Conservation (phyloP, 2,329 filamentous ascomycete genomes). For the Herpotrichia juniperi region DNA sequence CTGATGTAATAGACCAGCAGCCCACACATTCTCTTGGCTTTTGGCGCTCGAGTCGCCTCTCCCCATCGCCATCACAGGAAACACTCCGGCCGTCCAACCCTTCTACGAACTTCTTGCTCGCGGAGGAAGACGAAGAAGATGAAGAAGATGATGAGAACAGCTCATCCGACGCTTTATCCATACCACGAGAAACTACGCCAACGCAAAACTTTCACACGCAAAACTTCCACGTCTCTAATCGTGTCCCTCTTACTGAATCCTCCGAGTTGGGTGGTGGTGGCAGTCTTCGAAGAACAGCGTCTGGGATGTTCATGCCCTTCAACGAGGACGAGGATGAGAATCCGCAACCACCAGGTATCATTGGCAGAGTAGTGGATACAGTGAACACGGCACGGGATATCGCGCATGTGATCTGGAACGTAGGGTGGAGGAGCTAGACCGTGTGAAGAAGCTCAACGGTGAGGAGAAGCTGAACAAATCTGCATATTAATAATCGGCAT, state of each 20-base stretch:
- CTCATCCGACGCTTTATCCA: conserved; percentile 52
- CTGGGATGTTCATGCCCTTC: conserved; percentile 91
- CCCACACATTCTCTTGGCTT: conserved; percentile 49
- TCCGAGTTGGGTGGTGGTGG: conserved; percentile 52
- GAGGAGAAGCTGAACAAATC: too few species aligned
- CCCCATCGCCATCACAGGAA: conserved; percentile 81
- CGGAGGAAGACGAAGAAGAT: conserved; percentile 59
- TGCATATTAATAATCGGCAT: background rate
- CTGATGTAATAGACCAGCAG: conserved; percentile 67
- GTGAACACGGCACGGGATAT: conserved; percentile 70
- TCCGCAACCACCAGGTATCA: conserved; percentile 64
- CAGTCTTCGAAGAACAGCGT: conserved; percentile 78
- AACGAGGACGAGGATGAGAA: conserved; percentile 72
- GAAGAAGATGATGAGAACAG: conserved; percentile 54
- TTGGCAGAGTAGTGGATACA: conserved; percentile 82
- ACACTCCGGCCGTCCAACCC: conserved; percentile 75
- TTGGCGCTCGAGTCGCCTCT: conserved; percentile 56
- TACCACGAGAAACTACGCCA: conserved; percentile 41
- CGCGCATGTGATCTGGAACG: conserved; percentile 71
- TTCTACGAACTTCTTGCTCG: conserved; percentile 69
- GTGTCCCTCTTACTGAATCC: conserved; percentile 21
- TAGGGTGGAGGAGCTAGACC: conserved; percentile 65
- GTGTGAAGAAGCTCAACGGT: too few species aligned
- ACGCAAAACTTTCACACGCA: conserved; percentile 39
- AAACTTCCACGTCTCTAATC: conserved; percentile 17